These are phyloP conservation scores for Ophiosphaerella korrae DNA, from an alignment of 2,329 filamentous ascomycete genomes.

Conservation along the genomic window DNA sequence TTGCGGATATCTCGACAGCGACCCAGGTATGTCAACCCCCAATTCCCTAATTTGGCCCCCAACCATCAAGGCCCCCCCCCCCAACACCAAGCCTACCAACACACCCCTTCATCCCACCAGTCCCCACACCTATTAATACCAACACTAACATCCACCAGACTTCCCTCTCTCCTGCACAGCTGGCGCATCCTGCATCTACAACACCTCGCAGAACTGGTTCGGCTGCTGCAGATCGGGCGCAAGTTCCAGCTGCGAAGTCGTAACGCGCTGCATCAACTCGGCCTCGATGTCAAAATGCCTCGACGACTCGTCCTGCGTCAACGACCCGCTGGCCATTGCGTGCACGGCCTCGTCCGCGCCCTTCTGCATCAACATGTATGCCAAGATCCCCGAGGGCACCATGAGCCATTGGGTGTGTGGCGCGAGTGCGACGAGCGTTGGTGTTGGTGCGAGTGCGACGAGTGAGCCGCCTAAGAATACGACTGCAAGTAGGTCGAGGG, in stretches of 20 bases:
- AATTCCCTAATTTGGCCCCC: too few species aligned
- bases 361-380: constrained; percentile 14
- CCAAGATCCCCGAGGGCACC: constrained; percentile 1
- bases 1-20: constrained; percentile 21
- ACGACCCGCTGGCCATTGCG: constrained; percentile 10
- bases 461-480: neutral
- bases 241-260: constrained; percentile 9
- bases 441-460: constrained; percentile 8
- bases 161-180: constrained; percentile 15
- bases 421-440: constrained; percentile 5
- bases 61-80: neutral
- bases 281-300: constrained; percentile 13
- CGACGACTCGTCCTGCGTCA: constrained; percentile 12
- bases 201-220: constrained; percentile 18
- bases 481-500: neutral
- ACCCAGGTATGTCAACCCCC: constrained; percentile 9
- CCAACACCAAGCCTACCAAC: neutral
- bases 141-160: constrained; percentile 2
- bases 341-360: constrained; percentile 14
- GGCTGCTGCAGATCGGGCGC: constrained; percentile 21
- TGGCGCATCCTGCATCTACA: constrained; percentile 15
- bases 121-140: neutral
- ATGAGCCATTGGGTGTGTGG: constrained; percentile 21
- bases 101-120: neutral
- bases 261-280: constrained; percentile 18